These are phyloP conservation scores for Nepenthes gracilis DNA, from an alignment of 148 eudicot species.

Conservation along the genomic window DNA sequence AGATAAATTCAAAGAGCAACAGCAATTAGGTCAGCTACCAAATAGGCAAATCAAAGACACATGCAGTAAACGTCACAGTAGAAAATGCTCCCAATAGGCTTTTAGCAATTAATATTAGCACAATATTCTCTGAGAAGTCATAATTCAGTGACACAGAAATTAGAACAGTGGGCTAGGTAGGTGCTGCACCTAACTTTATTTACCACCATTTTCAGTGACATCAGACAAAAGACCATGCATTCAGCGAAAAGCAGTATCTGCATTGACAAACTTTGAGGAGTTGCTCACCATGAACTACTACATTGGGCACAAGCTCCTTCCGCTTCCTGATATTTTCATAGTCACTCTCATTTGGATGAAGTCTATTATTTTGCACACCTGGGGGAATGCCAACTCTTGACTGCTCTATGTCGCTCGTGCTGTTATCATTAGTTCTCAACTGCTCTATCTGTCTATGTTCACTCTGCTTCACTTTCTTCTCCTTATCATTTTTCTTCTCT, in stretches of 20 bases:
- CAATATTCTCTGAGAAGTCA: no score
- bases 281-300: slow-evolving; percentile 67
- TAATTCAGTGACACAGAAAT: neutral
- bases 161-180: neutral
- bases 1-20: slow-evolving; percentile 31
- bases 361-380: slow-evolving; percentile 15
- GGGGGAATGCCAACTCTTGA: slow-evolving; percentile 17
- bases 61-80: slow-evolving; percentile 6
- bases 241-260: slow-evolving; percentile 8
- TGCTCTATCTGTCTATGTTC: slow-evolving; percentile 28
- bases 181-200: neutral
- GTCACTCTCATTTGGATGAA: slow-evolving; percentile 16
- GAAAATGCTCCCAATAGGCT: neutral
- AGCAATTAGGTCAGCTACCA: slow-evolving; percentile 21
- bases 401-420: slow-evolving; percentile 14
- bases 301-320: slow-evolving; percentile 51
- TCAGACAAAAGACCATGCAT: neutral
- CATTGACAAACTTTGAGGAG: slow-evolving; percentile 5
- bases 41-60: slow-evolving; percentile 11
- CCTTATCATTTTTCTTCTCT: slow-evolving; percentile 25
- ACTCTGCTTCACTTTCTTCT: slow-evolving; percentile 29
- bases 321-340: slow-evolving; percentile 40
- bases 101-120: no score
- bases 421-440: slow-evolving; percentile 24
- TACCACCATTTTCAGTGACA: slow-evolving; percentile 9